A percentile compares a stretch with the other conserved stretches of the same genome.
Evolutionary conservation across 768 basidiomycete species (phyloP).

Genomic region (Phaffia tasmanica): DNA sequence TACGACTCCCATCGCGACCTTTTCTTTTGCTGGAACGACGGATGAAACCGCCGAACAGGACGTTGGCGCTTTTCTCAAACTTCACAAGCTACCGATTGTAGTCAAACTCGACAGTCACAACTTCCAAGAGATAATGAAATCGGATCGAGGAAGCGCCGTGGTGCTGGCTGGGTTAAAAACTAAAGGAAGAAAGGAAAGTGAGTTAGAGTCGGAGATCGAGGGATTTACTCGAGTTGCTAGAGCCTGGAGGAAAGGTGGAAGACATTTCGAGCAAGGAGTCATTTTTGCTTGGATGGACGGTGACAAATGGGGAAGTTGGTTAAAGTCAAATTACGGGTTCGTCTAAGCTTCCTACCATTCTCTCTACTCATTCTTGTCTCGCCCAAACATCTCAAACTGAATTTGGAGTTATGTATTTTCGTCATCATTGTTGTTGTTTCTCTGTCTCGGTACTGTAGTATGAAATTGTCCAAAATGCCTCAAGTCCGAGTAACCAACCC

Average conservation of each 20-base stretch:
- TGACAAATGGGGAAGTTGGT: slow-evolving; percentile 71
- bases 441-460: slow-evolving; percentile 25
- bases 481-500: slow-evolving; percentile 69
- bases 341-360: slow-evolving; percentile 10
- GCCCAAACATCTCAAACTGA: slow-evolving; percentile 30
- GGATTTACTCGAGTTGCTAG: slow-evolving; percentile 48
- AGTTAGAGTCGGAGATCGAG: slow-evolving; percentile 41
- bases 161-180: slow-evolving; percentile 49
- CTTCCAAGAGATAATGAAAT: slow-evolving; percentile 78
- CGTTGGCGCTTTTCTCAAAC: slow-evolving; percentile 51
- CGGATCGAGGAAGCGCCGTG: slow-evolving; percentile 61
- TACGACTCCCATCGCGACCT: slow-evolving; percentile 37
- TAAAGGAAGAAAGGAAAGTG: slow-evolving; percentile 32
- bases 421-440: not conserved
- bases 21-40: slow-evolving; percentile 24
- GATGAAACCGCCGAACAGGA: slow-evolving; percentile 34
- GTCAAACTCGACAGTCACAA: slow-evolving; percentile 64
- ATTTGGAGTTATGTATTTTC: not conserved
- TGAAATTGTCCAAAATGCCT: slow-evolving; percentile 35
- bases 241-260: slow-evolving; percentile 50
- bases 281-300: slow-evolving; percentile 86
- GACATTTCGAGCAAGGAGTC: slow-evolving; percentile 41
- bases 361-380: slow-evolving; percentile 38
- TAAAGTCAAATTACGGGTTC: slow-evolving; percentile 77
- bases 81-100: slow-evolving; percentile 60